Evolutionary conservation across 257 asterid species (phyloP), one percentile per base, ranked within the genome.

Genomic region (Salvia miltiorrhiza): DNA sequence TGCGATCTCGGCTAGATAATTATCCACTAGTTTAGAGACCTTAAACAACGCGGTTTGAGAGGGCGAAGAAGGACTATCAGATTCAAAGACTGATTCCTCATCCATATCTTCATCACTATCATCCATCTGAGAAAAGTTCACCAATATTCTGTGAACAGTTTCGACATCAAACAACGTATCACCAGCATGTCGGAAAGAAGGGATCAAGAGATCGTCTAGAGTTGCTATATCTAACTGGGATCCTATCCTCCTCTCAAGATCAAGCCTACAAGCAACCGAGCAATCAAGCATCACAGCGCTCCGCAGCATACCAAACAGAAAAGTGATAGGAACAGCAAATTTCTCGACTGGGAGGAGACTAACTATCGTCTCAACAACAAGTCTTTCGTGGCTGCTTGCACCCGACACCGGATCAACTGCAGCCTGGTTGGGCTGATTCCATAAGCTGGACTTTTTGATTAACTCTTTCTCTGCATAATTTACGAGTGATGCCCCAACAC

Each of bases 271-370:
- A 53, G 86, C 43, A 28, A 80, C 88, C 9, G 87, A 53, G 69
- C 97, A 90, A 23, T 88, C 99, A 12, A 91, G 95, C 86, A 85
- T 79, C 77, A 85, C 90, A 0, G 95, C 95, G 49, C 95, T 89
- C 45, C 96, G 52, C 65, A 94, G 65, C 76, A 94, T 71, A 16
- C 97, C 98, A 10, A 91, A 91, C 41, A 91, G 85, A 74, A 94
- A 91, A 63, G 72, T 82, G 47, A 92, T 65, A n/a, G 98, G 96
- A 37, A 94, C 90, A 5, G 87, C 89, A 14, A 80, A 78, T 76
- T 86, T 91, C 80, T 94, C 99, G n/a, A 86, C 87, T 0, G 98
- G 98, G 73, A 92, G 84, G 57, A 94, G 97, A 77, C 86, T 79
- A 33, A 92, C 91, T 14, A 91, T 84, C 2, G 95, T 82, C 82